Evolutionary conservation across 768 basidiomycete genomes (phyloP), one percentile per base, ranked within the genome.

Genomic region (Pleurotus tuoliensis): DNA sequence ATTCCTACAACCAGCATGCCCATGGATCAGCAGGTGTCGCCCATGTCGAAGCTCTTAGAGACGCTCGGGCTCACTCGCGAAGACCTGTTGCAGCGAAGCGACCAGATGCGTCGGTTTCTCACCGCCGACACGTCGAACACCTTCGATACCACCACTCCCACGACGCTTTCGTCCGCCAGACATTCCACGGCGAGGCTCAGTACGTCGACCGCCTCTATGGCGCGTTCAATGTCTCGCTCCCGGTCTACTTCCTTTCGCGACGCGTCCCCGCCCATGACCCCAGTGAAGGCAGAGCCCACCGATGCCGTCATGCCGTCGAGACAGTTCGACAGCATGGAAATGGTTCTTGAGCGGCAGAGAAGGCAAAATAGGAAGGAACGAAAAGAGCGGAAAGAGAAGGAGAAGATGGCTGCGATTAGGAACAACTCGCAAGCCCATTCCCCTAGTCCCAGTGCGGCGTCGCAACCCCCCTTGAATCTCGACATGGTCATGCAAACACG

Each of bases 31-130:
- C 70, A 76, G 59, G 67, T 68, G 50, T 91, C 89, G 6, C 90
- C 90, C 37, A 89, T 90, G 25, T 87, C 87, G 30, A 82, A 84
- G 62, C 80, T 92, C 20, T 73, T 92, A 37, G 76, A 82, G 63
- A 82, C 83, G 15, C 77, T 92, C 41, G 88, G 89, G 51, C 78
- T 92, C 65, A 90, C 90, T 61, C 82, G 87, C 69, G 84, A 88
- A 64, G 90, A 91, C 71, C 74, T 92, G 56, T 67, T 76, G 62
- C 78, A 81, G 66, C 87, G 82, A 66, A 89, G 85, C 64, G 80
- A 86, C 72, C 82, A 90, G 68, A 91, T 92, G 89, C 86, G 88
- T 52, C 83, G 83, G 62, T 90, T 89, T 74, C 77, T 90, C 62
- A 85, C 82, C 34, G 71, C 82, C 27, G 79, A 84, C 64, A 73